A percentile compares a stretch with the other conserved stretches of the same genome.
Conservation (phyloP, 495 filamentous ascomycete genomes). For the Echria macrotheca region DNA sequence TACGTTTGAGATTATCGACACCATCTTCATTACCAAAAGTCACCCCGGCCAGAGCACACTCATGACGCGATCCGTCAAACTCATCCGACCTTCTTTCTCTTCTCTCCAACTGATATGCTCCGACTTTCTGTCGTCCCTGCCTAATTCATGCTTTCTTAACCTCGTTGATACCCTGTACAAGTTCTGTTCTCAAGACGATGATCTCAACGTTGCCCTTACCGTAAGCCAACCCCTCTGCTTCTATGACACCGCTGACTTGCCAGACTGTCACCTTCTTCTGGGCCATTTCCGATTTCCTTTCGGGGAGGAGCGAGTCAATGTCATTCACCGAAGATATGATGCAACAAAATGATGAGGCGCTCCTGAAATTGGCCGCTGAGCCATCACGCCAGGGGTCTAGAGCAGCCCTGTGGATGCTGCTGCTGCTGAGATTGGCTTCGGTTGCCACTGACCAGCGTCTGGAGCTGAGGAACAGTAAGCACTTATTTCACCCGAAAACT, state of each 20-base stretch:
- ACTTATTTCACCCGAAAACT: background rate
- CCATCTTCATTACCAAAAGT: conserved; percentile 58
- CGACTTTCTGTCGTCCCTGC: conserved; percentile 79
- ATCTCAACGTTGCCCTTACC: conserved; percentile 92
- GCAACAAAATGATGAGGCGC: conserved; percentile 44
- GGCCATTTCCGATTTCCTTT: conserved; percentile 85
- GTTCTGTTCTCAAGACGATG: conserved; percentile 81
- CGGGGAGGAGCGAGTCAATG: conserved; percentile 39
- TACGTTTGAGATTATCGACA: conserved; percentile 78
- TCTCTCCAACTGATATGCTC: conserved; percentile 90
- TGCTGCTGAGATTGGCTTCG: conserved; percentile 71
- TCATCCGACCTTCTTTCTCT: conserved; percentile 79
- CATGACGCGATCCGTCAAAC: conserved; percentile 59
- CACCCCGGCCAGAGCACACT: conserved; percentile 21
- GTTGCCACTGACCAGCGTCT: conserved; percentile 70
- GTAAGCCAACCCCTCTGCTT: conserved; percentile 34
- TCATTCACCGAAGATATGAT: conserved; percentile 46
- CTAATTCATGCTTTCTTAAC: conserved; percentile 70
- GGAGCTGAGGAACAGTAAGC: conserved; percentile 80
- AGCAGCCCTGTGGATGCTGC: conserved; percentile 74
- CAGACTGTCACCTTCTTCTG: conserved; percentile 90
- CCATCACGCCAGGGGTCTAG: conserved; percentile 46
- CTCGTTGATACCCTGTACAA: conserved; percentile 83
- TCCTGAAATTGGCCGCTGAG: conserved; percentile 47
- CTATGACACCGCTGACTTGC: conserved; percentile 19